A percentile compares a stretch with the other conserved stretches of the same genome.
Conservation (phyloP, 1,284 basidiomycete species). For the Moniliophthora roreri region DNA sequence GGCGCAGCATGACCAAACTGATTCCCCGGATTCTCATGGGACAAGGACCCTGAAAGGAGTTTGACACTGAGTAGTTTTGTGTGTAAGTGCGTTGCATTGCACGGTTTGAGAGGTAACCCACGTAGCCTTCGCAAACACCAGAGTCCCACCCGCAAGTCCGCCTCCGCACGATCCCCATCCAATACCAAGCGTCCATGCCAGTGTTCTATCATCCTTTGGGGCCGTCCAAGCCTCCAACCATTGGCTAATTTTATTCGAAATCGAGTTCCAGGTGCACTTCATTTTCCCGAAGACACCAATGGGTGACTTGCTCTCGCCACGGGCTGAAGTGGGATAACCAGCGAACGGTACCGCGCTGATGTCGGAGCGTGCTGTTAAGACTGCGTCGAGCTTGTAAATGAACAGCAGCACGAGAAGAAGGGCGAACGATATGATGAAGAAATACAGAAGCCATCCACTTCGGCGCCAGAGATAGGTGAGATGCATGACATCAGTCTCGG, state of each 20-base stretch:
- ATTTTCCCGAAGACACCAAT: constrained; percentile 25
- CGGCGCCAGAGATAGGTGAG: constrained; percentile 83
- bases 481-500: constrained; percentile 68
- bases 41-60: constrained; percentile 70
- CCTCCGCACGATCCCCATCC: constrained; percentile 92
- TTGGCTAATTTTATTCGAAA: constrained; percentile 56
- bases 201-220: constrained; percentile 76
- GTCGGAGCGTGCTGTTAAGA: constrained; percentile 66
- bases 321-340: constrained; percentile 19
- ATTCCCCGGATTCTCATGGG: constrained; percentile 78
- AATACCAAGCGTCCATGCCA: constrained; percentile 88
- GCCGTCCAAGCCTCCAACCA: constrained; percentile 76
- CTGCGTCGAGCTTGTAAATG: constrained; percentile 63
- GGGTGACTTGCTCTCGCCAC: not conserved
- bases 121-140: constrained; percentile 92
- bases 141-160: constrained; percentile 81
- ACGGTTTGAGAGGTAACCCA: constrained; percentile 36
- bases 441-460: constrained; percentile 85
- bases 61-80: constrained; percentile 55
- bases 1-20: constrained; percentile 82
- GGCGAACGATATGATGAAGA: constrained; percentile 75
- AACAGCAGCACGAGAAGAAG: constrained; percentile 67
- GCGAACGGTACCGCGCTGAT: constrained; percentile 57
- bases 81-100: constrained; percentile 9
- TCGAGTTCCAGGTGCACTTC: constrained; percentile 39